Conservation (phyloP, 345 rosid species). For the Syzygium aqueum region DNA sequence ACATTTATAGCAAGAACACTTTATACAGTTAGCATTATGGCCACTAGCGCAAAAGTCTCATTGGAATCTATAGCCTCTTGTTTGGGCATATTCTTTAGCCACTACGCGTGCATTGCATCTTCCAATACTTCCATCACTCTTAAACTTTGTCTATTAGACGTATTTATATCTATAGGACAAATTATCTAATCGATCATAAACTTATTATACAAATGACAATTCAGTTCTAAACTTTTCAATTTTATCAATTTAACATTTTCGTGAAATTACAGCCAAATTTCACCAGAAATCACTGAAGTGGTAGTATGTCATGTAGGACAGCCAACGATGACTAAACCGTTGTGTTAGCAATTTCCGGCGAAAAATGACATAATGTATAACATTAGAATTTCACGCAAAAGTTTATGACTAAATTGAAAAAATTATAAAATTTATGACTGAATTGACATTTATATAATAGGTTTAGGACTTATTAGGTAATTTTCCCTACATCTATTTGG, state of each 20-base stretch:
- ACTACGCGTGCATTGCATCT: background rate
- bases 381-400: background rate
- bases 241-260: background rate
- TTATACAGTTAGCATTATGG: background rate
- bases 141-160: background rate
- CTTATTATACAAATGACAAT: background rate
- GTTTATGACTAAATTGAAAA: background rate
- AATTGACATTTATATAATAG: background rate
- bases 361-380: background rate
- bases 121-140: background rate
- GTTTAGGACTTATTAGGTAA: background rate
- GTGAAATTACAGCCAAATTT: background rate
- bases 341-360: background rate
- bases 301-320: accelerated
- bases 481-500: background rate
- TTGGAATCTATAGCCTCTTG: background rate
- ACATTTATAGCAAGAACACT: background rate
- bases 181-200: background rate
- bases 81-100: background rate
- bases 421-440: background rate
- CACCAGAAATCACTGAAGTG: background rate
- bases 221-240: background rate
- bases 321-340: accelerated
- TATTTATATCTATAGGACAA: background rate
- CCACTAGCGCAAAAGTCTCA: background rate